Evolutionary conservation across 73 alveolate genomes (phyloP).

Genomic region (Tetrahymena borealis): DNA sequence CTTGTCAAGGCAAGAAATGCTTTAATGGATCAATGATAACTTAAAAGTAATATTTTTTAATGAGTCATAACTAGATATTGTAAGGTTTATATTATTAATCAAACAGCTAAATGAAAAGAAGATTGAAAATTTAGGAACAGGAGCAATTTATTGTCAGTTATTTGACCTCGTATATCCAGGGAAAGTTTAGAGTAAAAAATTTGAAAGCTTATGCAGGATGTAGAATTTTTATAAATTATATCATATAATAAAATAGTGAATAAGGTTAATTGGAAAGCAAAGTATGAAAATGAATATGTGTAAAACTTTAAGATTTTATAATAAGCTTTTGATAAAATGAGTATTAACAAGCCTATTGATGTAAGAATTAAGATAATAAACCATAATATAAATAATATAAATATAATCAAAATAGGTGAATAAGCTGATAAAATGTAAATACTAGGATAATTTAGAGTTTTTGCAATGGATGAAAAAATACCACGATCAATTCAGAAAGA

Average conservation of each 20-base stretch:
- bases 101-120: neutral
- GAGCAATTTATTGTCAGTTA: neutral
- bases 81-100: neutral
- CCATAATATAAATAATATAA: neutral
- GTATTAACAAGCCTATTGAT: neutral
- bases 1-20: neutral
- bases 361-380: neutral
- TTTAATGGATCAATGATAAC: neutral
- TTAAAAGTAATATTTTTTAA: neutral
- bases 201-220: neutral
- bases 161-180: neutral
- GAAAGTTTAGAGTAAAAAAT: neutral
- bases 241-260: neutral
- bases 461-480: neutral
- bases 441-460: neutral
- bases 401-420: neutral
- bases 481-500: neutral
- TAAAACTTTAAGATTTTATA: neutral
- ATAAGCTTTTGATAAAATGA: neutral
- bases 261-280: neutral
- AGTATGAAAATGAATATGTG: neutral
- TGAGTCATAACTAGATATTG: neutral
- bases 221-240: neutral
- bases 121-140: neutral
- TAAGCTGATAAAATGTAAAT: neutral